Conservation (phyloP, 768 basidiomycete genomes). For the Lentinula edodes region DNA sequence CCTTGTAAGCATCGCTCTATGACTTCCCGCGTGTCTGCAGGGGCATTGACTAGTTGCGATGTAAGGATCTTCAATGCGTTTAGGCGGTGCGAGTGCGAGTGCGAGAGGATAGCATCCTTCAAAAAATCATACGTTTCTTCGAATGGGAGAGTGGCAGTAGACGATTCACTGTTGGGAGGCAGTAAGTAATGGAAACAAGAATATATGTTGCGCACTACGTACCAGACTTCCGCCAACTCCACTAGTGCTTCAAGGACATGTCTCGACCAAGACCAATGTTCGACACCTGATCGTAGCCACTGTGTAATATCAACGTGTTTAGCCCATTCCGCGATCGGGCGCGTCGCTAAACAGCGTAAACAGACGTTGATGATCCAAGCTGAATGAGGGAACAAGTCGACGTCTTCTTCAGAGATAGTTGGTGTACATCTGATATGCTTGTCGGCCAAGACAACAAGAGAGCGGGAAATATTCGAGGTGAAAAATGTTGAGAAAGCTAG, state of each 20-base stretch:
- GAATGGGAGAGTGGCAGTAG: constrained; percentile 28
- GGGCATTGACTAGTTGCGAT: constrained; percentile 40
- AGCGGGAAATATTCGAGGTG: constrained; percentile 33
- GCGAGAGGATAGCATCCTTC: constrained; percentile 57
- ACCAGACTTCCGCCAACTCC: constrained; percentile 43
- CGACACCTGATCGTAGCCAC: constrained; percentile 43
- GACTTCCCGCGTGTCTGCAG: constrained; percentile 43
- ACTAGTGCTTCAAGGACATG: constrained; percentile 51
- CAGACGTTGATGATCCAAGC: constrained; percentile 60
- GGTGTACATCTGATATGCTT: constrained; percentile 26
- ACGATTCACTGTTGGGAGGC: constrained; percentile 16
- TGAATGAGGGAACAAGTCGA: constrained; percentile 30
- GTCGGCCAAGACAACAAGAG: constrained; percentile 42
- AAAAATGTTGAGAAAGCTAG: constrained; percentile 49
- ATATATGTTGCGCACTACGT: constrained; percentile 6
- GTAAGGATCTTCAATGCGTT: constrained; percentile 59
- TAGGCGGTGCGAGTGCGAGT: constrained; percentile 62
- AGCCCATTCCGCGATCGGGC: constrained; percentile 40
- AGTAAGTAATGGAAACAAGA: background rate
- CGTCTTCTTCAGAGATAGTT: constrained; percentile 20
- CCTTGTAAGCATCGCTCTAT: constrained; percentile 67
- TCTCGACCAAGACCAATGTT: constrained; percentile 56
- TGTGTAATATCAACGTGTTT: constrained; percentile 36
- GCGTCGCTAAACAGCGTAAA: constrained; percentile 44
- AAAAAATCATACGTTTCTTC: constrained; percentile 49